A percentile compares a stretch with the other conserved stretches of the same genome.
Evolutionary conservation across 2,329 filamentous ascomycete species (phyloP).

Genomic region (Aspergillus viridinutans): DNA sequence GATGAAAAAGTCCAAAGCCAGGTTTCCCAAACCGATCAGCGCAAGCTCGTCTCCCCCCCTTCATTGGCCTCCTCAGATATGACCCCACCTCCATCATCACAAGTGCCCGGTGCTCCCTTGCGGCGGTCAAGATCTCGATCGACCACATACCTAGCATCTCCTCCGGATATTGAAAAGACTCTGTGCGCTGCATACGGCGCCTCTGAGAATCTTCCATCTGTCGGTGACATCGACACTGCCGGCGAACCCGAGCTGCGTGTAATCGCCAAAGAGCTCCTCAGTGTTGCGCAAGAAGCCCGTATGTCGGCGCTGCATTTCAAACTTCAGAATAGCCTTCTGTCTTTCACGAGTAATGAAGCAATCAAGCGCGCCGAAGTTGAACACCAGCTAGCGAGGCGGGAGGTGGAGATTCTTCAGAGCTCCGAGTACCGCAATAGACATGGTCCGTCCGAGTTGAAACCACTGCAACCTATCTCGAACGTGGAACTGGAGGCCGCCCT

Average conservation of each 20-base stretch:
- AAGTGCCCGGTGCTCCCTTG: conserved; percentile 44
- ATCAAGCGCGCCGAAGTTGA: conserved; percentile 85
- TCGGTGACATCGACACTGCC: conserved; percentile 51
- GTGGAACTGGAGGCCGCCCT: conserved; percentile 58
- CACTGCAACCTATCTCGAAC: conserved; percentile 36
- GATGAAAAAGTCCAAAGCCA: conserved; percentile 27
- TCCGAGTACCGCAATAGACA: conserved; percentile 66
- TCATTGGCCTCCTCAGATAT: conserved; percentile 49
- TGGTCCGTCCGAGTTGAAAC: conserved; percentile 47
- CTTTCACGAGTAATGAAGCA: conserved; percentile 78
- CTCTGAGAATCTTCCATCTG: conserved; percentile 43
- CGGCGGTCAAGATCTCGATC: conserved; percentile 41
- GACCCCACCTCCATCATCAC: conserved; percentile 62
- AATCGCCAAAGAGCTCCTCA: conserved; percentile 52
- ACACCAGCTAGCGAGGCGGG: conserved; percentile 82
- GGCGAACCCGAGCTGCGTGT: conserved; percentile 49
- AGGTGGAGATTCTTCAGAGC: conserved; percentile 77
- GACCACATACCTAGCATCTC: conserved; percentile 38
- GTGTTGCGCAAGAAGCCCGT: conserved; percentile 61
- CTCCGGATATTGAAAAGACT: conserved; percentile 46
- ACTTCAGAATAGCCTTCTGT: conserved; percentile 79
- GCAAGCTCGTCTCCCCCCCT: conserved; percentile 38
- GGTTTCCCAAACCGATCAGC: conserved; percentile 31
- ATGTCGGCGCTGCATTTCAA: conserved; percentile 88
- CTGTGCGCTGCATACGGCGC: conserved; percentile 40